phyloP scores from a whole-genome alignment of 2,329 filamentous ascomycete species.

The Aspergillus sclerotialis region DNA sequence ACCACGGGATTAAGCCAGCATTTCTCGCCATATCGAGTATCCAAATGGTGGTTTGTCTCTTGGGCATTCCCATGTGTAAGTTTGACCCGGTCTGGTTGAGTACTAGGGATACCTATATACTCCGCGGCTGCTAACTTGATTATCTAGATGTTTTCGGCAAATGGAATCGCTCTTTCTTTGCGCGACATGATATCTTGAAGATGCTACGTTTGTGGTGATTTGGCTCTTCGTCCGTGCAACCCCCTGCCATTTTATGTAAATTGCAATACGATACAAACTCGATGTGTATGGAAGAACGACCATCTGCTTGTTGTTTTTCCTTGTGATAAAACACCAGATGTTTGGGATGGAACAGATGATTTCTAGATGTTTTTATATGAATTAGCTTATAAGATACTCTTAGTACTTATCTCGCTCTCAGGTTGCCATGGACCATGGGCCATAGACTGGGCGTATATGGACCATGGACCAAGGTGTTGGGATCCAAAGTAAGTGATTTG shows the following conservation, averaged over 20 bases:
- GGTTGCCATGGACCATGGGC: background rate
- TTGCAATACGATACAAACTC: too few relatives aligned
- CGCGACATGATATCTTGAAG: conserved; percentile 64
- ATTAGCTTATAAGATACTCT: background rate
- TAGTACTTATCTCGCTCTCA: too few relatives aligned
- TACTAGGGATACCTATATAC: conserved; percentile 5
- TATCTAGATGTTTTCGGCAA: conserved; percentile 68
- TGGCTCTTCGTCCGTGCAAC: too few relatives aligned
- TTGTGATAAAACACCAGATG: too few relatives aligned
- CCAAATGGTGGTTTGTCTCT: conserved; percentile 67
- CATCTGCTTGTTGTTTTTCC: too few relatives aligned
- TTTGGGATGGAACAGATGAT: too few relatives aligned
- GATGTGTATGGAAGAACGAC: too few relatives aligned
- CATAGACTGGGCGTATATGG: too few relatives aligned
- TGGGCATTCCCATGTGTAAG: conserved; percentile 75
- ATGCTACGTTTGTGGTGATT: conserved; percentile 28
- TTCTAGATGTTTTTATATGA: background rate
- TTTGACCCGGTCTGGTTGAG: conserved; percentile 17
- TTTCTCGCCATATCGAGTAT: conserved; percentile 70
- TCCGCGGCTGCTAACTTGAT: conserved; percentile 2
- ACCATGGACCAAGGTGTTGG: too few relatives aligned
- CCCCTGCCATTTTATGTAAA: background rate
- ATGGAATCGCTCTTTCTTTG: conserved; percentile 65
- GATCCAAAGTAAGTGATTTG: too few relatives aligned
- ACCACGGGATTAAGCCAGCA: conserved; percentile 47